phyloP scores from a whole-genome alignment of 2,329 filamentous ascomycete species.

The Didymella segeticola region DNA sequence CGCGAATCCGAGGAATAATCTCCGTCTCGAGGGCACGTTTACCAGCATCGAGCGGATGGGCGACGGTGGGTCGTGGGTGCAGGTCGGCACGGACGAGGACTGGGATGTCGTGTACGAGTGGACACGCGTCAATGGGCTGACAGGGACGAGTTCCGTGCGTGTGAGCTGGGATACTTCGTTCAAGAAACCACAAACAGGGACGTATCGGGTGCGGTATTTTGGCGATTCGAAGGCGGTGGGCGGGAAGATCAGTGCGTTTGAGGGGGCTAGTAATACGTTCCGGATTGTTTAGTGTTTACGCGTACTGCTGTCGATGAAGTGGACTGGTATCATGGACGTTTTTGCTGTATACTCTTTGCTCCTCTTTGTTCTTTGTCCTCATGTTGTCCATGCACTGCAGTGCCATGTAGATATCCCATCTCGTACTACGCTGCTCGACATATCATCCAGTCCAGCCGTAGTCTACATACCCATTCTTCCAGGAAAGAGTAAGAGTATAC shows the following conservation, averaged over 20 bases:
- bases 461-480: no score
- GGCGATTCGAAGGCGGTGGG: conserved; percentile 76
- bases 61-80: conserved; percentile 65
- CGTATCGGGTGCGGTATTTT: conserved; percentile 82
- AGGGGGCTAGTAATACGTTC: conserved; percentile 38
- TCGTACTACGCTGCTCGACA: no score
- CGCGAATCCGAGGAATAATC: conserved; percentile 88
- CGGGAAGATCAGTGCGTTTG: conserved; percentile 69
- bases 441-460: no score
- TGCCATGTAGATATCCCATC: no score
- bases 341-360: no score
- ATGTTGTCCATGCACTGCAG: no score
- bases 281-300: conserved; percentile 8
- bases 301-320: no score
- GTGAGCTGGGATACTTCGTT: conserved; percentile 78
- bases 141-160: conserved; percentile 79
- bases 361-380: no score
- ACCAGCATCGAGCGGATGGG: conserved; percentile 72
- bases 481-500: no score
- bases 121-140: conserved; percentile 71
- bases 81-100: conserved; percentile 75
- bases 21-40: conserved; percentile 79
- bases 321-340: no score
- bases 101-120: conserved; percentile 86
- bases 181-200: conserved; percentile 59